phyloP scores from a whole-genome alignment of 305 asterid genomes.

The Fraxinus ornus region DNA sequence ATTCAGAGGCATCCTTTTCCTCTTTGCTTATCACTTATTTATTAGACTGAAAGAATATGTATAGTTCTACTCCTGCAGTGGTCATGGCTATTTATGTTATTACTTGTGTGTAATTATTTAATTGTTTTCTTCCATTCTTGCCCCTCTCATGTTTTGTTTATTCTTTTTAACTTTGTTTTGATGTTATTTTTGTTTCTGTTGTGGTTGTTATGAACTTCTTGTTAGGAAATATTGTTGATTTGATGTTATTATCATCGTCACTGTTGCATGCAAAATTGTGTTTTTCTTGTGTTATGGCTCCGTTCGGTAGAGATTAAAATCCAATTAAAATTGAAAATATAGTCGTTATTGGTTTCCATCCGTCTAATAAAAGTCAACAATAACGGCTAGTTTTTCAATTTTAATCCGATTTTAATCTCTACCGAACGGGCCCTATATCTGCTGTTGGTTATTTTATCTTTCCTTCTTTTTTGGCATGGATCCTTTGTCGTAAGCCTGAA shows the following conservation, averaged over 20 bases:
- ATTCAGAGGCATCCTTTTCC: background rate
- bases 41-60: background rate
- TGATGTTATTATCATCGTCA: background rate
- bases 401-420: no score
- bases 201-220: background rate
- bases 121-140: background rate
- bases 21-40: background rate
- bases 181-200: background rate
- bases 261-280: background rate
- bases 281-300: background rate
- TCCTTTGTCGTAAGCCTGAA: slow-evolving; percentile 16
- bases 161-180: background rate
- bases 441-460: background rate
- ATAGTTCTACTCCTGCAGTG: background rate
- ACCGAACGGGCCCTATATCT: background rate
- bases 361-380: no score
- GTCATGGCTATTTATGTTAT: background rate
- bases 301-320: no score
- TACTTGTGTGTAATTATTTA: background rate
- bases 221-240: background rate
- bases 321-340: no score
- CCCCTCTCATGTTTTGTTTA: background rate
- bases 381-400: no score
- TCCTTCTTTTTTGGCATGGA: background rate
- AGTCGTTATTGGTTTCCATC: no score